Percentiles rank a stretch among this genome's conserved stretches.
These are phyloP conservation scores for Aurifilum marmelostoma DNA, from an alignment of 2,329 filamentous ascomycete species.

Conservation along the genomic window DNA sequence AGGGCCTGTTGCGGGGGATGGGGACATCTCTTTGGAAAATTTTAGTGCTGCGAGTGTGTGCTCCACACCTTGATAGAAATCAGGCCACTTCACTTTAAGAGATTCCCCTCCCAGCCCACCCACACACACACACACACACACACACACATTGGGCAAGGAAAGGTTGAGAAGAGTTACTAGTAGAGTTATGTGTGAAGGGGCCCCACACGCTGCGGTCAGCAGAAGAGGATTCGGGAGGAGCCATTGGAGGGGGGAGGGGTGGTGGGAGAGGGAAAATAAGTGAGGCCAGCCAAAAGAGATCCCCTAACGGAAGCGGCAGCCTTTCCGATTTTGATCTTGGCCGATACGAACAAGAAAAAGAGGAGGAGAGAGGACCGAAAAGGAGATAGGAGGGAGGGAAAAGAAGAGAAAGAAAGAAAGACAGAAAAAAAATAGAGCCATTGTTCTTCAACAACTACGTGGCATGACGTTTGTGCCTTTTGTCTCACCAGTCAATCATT, in stretches of 20 bases:
- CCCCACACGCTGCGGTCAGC: conserved; percentile 14
- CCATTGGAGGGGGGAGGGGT: background rate
- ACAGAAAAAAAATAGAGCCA: conserved; percentile 9
- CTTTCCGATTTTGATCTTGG: conserved; percentile 15
- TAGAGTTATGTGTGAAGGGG: too few relatives aligned
- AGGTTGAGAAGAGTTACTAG: background rate
- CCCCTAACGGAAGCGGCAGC: conserved; percentile 14
- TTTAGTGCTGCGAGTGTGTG: background rate
- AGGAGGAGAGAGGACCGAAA: background rate
- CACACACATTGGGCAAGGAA: conserved; percentile 10
- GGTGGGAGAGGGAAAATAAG: too few relatives aligned
- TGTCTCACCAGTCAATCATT: too few relatives aligned
- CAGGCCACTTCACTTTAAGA: conserved; percentile 17
- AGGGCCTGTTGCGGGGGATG: conserved; percentile 9
- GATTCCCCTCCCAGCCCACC: conserved; percentile 3
- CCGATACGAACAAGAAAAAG: conserved; percentile 16
- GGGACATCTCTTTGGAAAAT: conserved; percentile 18
- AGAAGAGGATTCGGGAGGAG: conserved; percentile 13
- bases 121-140: conserved; percentile 9
- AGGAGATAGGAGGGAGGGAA: too few relatives aligned
- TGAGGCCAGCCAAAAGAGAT: background rate
- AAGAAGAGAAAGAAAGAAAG: conserved; percentile 4
- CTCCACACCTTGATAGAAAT: conserved; percentile 9
- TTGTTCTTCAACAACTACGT: conserved; percentile 24
- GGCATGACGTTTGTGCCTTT: conserved; percentile 15